Evolutionary conservation across 139 green algal genomes (phyloP), one percentile per base, ranked within the genome.

Genomic region (Picochlorum costavermella): DNA sequence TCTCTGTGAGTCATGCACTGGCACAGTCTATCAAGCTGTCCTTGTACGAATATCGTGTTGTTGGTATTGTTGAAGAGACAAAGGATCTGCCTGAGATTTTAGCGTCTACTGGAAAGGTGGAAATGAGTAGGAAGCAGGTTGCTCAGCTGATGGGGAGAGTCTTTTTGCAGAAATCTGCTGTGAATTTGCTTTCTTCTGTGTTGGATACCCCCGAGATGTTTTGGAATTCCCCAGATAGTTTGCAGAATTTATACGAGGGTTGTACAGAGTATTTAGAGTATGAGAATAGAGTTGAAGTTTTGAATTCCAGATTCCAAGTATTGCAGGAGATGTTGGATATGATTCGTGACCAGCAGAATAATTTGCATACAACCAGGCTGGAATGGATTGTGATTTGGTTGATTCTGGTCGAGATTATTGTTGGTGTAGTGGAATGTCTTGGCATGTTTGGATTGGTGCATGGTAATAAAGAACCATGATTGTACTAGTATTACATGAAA

Each of bases 271-370:
- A 91, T 60, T 58, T 91, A 68, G 80, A 86, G 67, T 75, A 84
- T 43, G 76, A 84, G 49, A 70, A 74, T 36, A 62, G 80, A 2
- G 76, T 86, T 28, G 76, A 84, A 63, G 76, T 84, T 11, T 51
- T 85, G 14, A 85, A 85, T 72, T 74, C 64, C 33, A 66, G 79
- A 3, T 83, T 84, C 37, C 65, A 79, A 51, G 79, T 90, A 62
- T 75, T 92, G 45, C 73, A 86, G 60, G 84, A 91, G 55, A 87
- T 92, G 83, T 78, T 92, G 23, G 81, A 92, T 69, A 89, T 92
- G 81, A 58, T 72, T n/a, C 23, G 66, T 6, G 69, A 84, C 55
- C 77, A 89, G 59, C 40, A 86, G 50, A 84, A 86, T 67, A 84
- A 84, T 70, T 57, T 26, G 2, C 80, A 88, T 63, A 75, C 64